A percentile compares a stretch with the other conserved stretches of the same genome.
phyloP scores from a whole-genome alignment of 2,329 filamentous ascomycete species.

The Laburnicola sp. region DNA sequence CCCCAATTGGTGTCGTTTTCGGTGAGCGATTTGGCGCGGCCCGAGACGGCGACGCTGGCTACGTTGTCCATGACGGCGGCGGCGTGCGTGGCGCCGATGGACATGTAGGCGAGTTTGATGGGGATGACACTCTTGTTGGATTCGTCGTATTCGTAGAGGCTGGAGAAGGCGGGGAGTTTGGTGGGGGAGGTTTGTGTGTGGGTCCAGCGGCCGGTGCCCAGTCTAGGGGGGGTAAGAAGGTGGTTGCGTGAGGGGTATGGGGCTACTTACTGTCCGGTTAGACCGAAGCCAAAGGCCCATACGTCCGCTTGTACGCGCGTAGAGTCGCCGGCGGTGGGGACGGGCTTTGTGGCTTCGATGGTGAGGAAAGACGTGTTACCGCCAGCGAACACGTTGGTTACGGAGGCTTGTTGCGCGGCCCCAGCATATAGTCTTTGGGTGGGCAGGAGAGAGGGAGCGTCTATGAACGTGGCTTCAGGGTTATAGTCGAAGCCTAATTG shows the following conservation, averaged over 20 bases:
- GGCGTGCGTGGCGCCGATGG: conserved; percentile 77
- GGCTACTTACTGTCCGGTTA: conserved; percentile 63
- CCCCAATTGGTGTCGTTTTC: conserved; percentile 83
- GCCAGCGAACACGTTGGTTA: conserved; percentile 81
- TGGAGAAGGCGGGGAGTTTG: conserved; percentile 82
- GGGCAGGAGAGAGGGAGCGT: conserved; percentile 71
- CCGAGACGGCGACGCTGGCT: conserved; percentile 64
- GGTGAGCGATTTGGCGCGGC: conserved; percentile 37
- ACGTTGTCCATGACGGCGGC: conserved; percentile 83
- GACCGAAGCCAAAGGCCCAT: conserved; percentile 85
- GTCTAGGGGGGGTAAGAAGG: conserved; percentile 20
- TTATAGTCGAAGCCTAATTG: conserved; percentile 82
- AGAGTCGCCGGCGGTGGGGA: conserved; percentile 49
- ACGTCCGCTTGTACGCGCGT: conserved; percentile 71
- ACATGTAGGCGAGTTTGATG: conserved; percentile 74
- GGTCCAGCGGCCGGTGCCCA: conserved; percentile 87
- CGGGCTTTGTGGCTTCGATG: conserved; percentile 71
- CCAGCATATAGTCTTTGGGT: conserved; percentile 73
- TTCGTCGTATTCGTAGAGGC: conserved; percentile 87
- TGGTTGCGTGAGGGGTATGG: too few species aligned
- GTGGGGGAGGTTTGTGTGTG: conserved; percentile 77
- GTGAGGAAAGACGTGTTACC: conserved; percentile 87
- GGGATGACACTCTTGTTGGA: conserved; percentile 66
- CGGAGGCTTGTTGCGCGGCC: conserved; percentile 63
- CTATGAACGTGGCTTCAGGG: conserved; percentile 62